Conservation (phyloP, 2,329 filamentous ascomycete species). For the Neopestalotiopsis sp. region DNA sequence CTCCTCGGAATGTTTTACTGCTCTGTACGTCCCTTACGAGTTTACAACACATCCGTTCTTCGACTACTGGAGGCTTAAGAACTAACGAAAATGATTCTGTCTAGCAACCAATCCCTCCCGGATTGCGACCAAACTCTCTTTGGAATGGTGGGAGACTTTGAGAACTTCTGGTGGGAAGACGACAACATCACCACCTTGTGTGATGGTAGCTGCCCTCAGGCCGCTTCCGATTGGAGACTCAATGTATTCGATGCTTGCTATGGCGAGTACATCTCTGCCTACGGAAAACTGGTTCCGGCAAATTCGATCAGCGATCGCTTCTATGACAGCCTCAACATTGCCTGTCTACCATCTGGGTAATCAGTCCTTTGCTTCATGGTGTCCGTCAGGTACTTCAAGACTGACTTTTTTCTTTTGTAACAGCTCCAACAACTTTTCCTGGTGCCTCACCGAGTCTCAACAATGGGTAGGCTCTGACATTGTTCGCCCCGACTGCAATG, state of each 20-base stretch:
- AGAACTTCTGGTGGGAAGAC: constrained; percentile 16
- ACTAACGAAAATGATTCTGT: background rate
- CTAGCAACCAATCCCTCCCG: background rate
- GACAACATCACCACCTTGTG: constrained; percentile 13
- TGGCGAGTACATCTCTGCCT: constrained; percentile 9
- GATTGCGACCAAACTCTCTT: constrained; percentile 15
- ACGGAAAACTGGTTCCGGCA: constrained; percentile 1
- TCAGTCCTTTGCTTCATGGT: too few relatives aligned
- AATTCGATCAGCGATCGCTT: constrained; percentile 1
- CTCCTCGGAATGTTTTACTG: background rate
- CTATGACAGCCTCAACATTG: constrained; percentile 5
- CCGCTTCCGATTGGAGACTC: background rate
- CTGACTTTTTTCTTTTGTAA: background rate
- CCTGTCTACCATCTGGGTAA: constrained; percentile 6
- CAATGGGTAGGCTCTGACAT: constrained; percentile 18
- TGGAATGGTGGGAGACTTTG: background rate
- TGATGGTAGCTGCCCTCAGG: background rate
- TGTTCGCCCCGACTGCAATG: constrained; percentile 6
- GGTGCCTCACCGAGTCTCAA: constrained; percentile 16
- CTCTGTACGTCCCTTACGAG: background rate
- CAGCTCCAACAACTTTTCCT: constrained; percentile 6
- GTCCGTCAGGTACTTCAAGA: background rate
- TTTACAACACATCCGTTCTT: too few relatives aligned
- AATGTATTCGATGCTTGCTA: constrained; percentile 2
- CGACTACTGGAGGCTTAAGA: too few relatives aligned